Evolutionary conservation across 2,329 filamentous ascomycete genomes (phyloP).

Genomic region (Diplodia seriata): DNA sequence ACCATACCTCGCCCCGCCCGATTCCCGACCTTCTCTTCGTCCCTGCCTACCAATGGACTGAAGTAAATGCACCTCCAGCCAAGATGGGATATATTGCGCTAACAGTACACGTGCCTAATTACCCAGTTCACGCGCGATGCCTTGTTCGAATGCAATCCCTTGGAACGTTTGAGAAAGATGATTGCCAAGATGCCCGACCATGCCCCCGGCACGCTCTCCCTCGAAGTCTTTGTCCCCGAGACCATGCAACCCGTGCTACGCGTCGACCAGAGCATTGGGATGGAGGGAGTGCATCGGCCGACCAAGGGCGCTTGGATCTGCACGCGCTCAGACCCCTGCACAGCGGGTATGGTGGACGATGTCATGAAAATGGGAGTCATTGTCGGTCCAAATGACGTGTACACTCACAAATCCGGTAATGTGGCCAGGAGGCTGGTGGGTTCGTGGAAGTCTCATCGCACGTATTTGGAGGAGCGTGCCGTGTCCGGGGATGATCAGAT

Average conservation of each 20-base stretch:
- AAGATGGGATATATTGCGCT: background rate
- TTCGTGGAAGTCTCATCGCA: background rate
- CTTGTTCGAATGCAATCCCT: background rate
- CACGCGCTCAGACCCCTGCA: background rate
- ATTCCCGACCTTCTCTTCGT: constrained; percentile 7
- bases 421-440: background rate
- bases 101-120: background rate
- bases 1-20: background rate
- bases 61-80: background rate
- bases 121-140: background rate
- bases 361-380: background rate
- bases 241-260: background rate
- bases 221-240: background rate
- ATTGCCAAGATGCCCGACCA: background rate
- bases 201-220: background rate
- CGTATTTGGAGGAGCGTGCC: background rate
- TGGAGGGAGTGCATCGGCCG: no score
- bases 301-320: background rate
- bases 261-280: background rate
- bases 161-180: background rate
- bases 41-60: background rate
- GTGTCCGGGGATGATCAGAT: background rate
- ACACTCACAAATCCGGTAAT: no score
- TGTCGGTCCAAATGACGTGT: background rate
- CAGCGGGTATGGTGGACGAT: background rate